phyloP scores from a whole-genome alignment of 1,284 basidiomycete species.

The Cryptococcus jaspeensis region DNA sequence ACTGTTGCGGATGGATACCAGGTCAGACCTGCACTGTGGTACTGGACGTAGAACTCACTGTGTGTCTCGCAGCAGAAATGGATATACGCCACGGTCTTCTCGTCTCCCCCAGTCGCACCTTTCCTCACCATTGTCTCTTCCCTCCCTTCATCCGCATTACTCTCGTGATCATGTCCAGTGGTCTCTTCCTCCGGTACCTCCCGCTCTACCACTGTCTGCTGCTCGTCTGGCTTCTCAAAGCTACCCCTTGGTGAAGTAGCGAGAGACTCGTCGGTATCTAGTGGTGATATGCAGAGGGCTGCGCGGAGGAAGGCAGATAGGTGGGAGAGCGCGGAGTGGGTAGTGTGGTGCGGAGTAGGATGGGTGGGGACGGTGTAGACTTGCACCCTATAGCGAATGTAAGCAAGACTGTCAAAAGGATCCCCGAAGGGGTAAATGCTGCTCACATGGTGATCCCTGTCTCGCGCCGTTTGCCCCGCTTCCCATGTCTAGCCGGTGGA shows the following conservation, averaged over 20 bases:
- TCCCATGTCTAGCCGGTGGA: neutral
- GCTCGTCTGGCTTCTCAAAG: neutral
- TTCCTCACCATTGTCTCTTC: neutral
- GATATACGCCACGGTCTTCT: slow-evolving; percentile 17
- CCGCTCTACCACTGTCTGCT: neutral
- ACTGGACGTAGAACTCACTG: slow-evolving; percentile 5
- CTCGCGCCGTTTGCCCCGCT: neutral
- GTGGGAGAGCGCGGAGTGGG: neutral
- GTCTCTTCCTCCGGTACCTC: neutral
- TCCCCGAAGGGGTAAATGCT: no score
- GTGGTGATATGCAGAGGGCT: neutral
- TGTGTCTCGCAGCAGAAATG: slow-evolving; percentile 18
- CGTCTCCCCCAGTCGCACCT: neutral
- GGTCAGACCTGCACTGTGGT: neutral
- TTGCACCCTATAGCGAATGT: slow-evolving; percentile 6
- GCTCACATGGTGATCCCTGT: slow-evolving; percentile 14
- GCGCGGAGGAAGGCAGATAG: neutral
- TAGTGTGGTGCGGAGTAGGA: neutral
- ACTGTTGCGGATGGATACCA: neutral
- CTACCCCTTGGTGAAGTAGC: neutral
- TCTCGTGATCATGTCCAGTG: neutral
- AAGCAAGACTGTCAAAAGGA: neutral
- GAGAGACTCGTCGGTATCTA: neutral
- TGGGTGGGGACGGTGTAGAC: slow-evolving; percentile 10
- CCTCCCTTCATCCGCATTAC: neutral